phyloP scores from a whole-genome alignment of 805 yeast species.

The Hemisphaericaspora nanyangensis region DNA sequence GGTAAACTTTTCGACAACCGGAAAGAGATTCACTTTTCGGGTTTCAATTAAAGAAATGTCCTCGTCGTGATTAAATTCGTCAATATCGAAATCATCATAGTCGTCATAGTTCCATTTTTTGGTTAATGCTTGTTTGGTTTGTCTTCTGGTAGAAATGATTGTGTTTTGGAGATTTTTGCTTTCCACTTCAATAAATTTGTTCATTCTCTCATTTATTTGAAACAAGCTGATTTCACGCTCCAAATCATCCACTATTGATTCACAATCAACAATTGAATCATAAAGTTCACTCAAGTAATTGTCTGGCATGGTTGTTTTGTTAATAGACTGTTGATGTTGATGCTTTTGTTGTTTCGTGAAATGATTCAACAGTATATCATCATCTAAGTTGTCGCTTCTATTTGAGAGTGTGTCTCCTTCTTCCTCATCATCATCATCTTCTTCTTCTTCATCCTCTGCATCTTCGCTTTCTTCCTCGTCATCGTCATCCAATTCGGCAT shows the following conservation, averaged over 20 bases:
- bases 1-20: slow-evolving; percentile 89
- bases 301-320: slow-evolving; percentile 4
- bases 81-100: slow-evolving; percentile 39
- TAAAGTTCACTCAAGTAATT: slow-evolving; percentile 23
- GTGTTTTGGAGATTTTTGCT: slow-evolving; percentile 26
- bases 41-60: slow-evolving; percentile 44
- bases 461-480: too few relatives aligned
- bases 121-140: slow-evolving; percentile 27
- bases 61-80: slow-evolving; percentile 30
- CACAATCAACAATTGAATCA: slow-evolving; percentile 33
- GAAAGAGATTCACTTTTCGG: slow-evolving; percentile 67
- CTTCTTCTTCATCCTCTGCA: slow-evolving; percentile 16
- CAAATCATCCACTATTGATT: slow-evolving; percentile 28
- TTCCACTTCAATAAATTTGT: slow-evolving; percentile 28
- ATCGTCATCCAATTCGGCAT: slow-evolving; percentile 25
- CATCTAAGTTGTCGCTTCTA: slow-evolving; percentile 11
- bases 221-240: slow-evolving; percentile 31
- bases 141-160: slow-evolving; percentile 30
- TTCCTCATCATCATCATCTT: slow-evolving; percentile 20
- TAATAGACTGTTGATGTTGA: too few relatives aligned
- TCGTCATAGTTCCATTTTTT: slow-evolving; percentile 39
- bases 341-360: slow-evolving; percentile 2
- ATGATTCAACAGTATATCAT: slow-evolving; percentile 1
- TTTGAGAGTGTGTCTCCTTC: slow-evolving; percentile 24
- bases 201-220: slow-evolving; percentile 30